Evolutionary conservation across 2,329 filamentous ascomycete genomes (phyloP).

Genomic region (Colletotrichum sp.): DNA sequence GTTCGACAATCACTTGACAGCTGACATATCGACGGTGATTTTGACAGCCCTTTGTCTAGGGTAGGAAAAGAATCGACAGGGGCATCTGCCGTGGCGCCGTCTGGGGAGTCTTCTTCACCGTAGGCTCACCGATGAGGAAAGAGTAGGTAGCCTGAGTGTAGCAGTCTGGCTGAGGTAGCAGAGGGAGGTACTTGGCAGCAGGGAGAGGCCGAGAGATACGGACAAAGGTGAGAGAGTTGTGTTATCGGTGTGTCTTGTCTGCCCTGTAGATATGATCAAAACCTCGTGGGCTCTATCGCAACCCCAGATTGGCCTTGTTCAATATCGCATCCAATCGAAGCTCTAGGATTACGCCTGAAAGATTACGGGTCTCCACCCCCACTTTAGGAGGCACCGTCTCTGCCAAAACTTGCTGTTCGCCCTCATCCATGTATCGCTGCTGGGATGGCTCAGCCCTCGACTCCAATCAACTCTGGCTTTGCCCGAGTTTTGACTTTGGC

Average conservation of each 20-base stretch:
- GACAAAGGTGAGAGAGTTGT: not conserved
- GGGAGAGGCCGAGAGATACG: not conserved
- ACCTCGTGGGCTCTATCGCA: not conserved
- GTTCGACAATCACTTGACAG: not conserved
- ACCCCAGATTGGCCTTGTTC: not conserved
- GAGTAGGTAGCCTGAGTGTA: not conserved
- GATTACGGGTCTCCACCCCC: conserved; percentile 13
- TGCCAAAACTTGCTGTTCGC: not conserved
- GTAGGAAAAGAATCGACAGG: not conserved
- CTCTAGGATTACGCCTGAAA: not conserved
- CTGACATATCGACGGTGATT: not conserved
- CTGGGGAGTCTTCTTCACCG: not conserved
- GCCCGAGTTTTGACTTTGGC: not conserved
- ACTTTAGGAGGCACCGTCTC: not conserved
- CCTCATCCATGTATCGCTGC: not conserved
- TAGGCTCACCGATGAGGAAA: not conserved
- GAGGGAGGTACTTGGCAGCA: not conserved
- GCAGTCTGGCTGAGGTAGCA: not conserved
- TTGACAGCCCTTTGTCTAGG: not conserved
- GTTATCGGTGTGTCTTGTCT: not conserved
- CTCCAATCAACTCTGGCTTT: conserved; percentile 10
- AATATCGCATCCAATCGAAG: not conserved
- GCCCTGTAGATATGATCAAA: conserved; percentile 1
- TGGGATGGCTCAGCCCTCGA: not conserved
- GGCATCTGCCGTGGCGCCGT: not conserved